These are phyloP conservation scores for Eucalyptus microcorys DNA, from an alignment of 345 rosid species.

Conservation along the genomic window DNA sequence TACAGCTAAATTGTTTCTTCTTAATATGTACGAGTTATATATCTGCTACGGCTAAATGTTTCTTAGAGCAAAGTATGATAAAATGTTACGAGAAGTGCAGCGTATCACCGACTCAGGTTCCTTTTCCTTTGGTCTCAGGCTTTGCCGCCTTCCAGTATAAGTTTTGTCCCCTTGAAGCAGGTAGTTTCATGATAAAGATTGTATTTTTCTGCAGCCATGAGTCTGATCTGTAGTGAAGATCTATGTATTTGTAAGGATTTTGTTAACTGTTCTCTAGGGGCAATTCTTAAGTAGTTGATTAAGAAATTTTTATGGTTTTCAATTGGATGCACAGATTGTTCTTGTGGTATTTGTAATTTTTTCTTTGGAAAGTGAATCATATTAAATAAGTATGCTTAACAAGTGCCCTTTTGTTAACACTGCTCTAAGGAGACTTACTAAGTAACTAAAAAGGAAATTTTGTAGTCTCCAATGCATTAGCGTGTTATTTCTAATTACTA, in stretches of 20 bases:
- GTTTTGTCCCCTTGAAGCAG: constrained; percentile 77
- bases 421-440: neutral
- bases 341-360: neutral
- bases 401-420: neutral
- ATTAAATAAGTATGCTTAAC: neutral
- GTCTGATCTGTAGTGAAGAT: neutral
- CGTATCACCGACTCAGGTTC: neutral
- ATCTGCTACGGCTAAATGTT: neutral
- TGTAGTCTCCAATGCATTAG: neutral
- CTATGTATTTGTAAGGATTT: neutral
- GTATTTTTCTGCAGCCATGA: neutral
- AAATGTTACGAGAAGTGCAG: neutral
- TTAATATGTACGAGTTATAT: neutral
- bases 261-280: neutral
- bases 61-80: neutral
- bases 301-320: neutral
- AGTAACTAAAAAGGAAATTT: neutral
- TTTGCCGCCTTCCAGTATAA: constrained; percentile 53
- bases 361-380: neutral
- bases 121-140: constrained; percentile 31
- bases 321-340: neutral
- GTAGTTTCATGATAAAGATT: constrained; percentile 7
- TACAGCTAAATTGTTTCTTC: neutral
- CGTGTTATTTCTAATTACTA: neutral
- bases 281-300: neutral